A percentile compares a stretch with the other conserved stretches of the same genome.
Conservation (phyloP, 306 rosid species). For the Vachellia pachyceras region DNA sequence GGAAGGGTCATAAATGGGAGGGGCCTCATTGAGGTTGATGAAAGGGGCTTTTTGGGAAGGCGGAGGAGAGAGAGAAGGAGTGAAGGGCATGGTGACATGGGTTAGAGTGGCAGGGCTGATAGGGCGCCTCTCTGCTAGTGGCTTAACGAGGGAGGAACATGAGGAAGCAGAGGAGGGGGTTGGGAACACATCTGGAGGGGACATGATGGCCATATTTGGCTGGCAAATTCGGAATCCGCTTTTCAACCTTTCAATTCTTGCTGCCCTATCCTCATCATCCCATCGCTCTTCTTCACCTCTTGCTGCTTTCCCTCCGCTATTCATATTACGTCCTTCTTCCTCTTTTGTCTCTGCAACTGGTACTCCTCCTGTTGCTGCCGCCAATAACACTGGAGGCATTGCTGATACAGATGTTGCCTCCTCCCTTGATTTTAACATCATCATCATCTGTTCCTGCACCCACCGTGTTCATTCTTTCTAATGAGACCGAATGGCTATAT, state of each 20-base stretch:
- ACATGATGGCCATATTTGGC: slow-evolving; percentile 72
- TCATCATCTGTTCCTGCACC: neutral
- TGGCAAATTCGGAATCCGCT: slow-evolving; percentile 87
- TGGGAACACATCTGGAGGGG: slow-evolving; percentile 54
- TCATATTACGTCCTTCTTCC: slow-evolving; percentile 24
- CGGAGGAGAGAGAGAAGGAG: slow-evolving; percentile 45
- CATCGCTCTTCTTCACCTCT: slow-evolving; percentile 1
- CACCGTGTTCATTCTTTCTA: neutral
- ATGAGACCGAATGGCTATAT: no score
- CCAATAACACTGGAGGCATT: slow-evolving; percentile 35
- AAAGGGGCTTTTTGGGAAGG: slow-evolving; percentile 22
- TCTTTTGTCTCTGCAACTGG: slow-evolving; percentile 20
- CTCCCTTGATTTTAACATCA: slow-evolving; percentile 46
- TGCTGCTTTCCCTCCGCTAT: slow-evolving; percentile 34
- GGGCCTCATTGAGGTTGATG: slow-evolving; percentile 73
- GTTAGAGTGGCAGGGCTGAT: slow-evolving; percentile 53
- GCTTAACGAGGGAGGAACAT: slow-evolving; percentile 66
- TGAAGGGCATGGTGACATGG: slow-evolving; percentile 41
- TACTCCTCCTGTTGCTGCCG: slow-evolving; percentile 35
- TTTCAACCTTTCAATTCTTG: slow-evolving; percentile 68
- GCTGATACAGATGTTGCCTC: slow-evolving; percentile 56
- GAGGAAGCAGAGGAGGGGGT: slow-evolving; percentile 75
- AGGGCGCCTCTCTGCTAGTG: slow-evolving; percentile 73
- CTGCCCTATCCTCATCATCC: slow-evolving; percentile 60
- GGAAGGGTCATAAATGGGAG: slow-evolving; percentile 15